These are phyloP conservation scores for Sporothrix sp. DNA, from an alignment of 2,329 filamentous ascomycete genomes.

Conservation along the genomic window DNA sequence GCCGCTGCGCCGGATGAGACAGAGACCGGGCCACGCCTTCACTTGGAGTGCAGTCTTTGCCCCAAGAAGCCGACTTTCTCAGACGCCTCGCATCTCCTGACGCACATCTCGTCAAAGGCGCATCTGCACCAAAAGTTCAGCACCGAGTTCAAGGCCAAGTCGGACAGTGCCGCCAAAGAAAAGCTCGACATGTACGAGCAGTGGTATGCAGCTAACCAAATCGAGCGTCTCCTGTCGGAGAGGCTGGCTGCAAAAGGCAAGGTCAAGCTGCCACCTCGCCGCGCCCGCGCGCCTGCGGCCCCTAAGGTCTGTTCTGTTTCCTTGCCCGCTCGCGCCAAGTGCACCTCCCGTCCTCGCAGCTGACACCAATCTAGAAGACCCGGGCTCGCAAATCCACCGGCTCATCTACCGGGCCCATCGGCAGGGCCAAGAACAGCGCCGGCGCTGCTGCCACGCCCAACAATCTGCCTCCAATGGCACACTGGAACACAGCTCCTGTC, in stretches of 20 bases:
- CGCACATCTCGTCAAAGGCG: slow-evolving; percentile 86
- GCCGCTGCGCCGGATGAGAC: background rate
- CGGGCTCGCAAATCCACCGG: slow-evolving; percentile 7
- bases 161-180: slow-evolving; percentile 54
- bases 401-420: too few species aligned
- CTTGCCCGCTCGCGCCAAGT: background rate
- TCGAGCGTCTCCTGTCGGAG: slow-evolving; percentile 66
- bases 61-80: slow-evolving; percentile 72
- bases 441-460: slow-evolving; percentile 5
- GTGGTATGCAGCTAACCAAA: slow-evolving; percentile 66
- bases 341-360: too few species aligned
- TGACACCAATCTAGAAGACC: background rate
- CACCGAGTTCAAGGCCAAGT: slow-evolving; percentile 60
- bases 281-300: slow-evolving; percentile 17
- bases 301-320: slow-evolving; percentile 1
- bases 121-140: slow-evolving; percentile 80
- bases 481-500: slow-evolving; percentile 18
- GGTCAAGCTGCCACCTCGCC: slow-evolving; percentile 30
- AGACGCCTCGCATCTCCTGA: slow-evolving; percentile 83
- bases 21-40: slow-evolving; percentile 34
- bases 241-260: slow-evolving; percentile 67
- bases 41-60: slow-evolving; percentile 75
- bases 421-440: too few species aligned
- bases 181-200: slow-evolving; percentile 59
- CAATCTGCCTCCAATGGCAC: slow-evolving; percentile 6